Percentiles rank a stretch among this genome's conserved stretches.
Conservation (phyloP, 2,329 filamentous ascomycete species). For the Pyricularia grisea region DNA sequence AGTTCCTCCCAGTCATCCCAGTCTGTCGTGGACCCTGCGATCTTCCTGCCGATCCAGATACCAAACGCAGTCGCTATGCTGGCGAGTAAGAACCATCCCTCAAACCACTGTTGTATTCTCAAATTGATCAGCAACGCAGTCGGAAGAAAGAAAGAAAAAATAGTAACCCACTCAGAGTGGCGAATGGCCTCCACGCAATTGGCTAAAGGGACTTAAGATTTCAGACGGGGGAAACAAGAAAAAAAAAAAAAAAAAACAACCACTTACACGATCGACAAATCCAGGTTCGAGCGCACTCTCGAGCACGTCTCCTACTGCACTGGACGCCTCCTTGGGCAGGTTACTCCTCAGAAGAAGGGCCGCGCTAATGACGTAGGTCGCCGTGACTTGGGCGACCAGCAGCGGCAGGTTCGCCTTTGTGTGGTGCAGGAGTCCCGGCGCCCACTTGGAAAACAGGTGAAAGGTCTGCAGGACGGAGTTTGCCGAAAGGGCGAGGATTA, state of each 20-base stretch:
- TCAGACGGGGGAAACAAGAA: too few species aligned
- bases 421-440: conserved; percentile 61
- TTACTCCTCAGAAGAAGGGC: conserved; percentile 70
- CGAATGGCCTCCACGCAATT: not conserved
- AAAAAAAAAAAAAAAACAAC: not conserved
- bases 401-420: conserved; percentile 72
- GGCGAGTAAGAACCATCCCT: conserved; percentile 71
- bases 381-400: conserved; percentile 69
- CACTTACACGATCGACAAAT: conserved; percentile 51
- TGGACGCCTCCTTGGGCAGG: conserved; percentile 66
- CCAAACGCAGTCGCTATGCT: conserved; percentile 58
- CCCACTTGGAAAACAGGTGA: conserved; percentile 67
- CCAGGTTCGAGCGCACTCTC: conserved; percentile 64
- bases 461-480: conserved; percentile 81
- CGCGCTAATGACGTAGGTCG: conserved; percentile 77
- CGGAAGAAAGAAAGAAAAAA: not conserved
- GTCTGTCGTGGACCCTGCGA: conserved; percentile 28
- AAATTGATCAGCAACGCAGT: not conserved
- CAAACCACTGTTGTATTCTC: conserved; percentile 55
- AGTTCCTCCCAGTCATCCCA: conserved; percentile 42
- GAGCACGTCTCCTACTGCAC: conserved; percentile 67
- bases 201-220: not conserved
- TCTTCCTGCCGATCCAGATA: conserved; percentile 61
- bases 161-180: not conserved
- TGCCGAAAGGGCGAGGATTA: conserved; percentile 74